Base-by-base conservation (phyloP, 2,329 filamentous ascomycete genomes). In the Xylaria sp. region DNA sequence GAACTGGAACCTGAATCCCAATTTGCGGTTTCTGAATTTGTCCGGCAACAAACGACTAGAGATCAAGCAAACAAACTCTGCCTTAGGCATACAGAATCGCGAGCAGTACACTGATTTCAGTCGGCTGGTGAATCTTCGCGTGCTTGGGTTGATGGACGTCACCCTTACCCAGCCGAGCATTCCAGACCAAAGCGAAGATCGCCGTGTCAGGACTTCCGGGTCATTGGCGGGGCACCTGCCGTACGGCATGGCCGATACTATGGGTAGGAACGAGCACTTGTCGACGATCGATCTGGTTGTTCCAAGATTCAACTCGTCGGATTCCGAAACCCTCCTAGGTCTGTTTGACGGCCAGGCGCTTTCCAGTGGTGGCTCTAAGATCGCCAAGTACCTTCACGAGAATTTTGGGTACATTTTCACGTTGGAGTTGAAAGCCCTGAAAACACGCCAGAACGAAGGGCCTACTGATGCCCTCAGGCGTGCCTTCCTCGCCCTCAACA, bases 1-100 rank as follows among this genome's bases (percentile, higher is more conserved):
- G 94, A 99, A 99, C 67, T 99, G 94, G 94, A 97, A 97, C 68
- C 90, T 94, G 80, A 99, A 99, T 67, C 91, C 90, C 44, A 95
- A 97, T 65, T 77, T 99, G 61, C 89, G 92, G 59, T 99, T 95
- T 68, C 86, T 99, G 59, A 99, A 97, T 68, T 80, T 99, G 67
- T 97, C 93, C 0, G 94, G 94, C 47, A 99, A 99, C 76, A 97
- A 96, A 72, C 87, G 93, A 46, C 76, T 99, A 29, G 94, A 99
- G 72, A 97, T 99, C 76, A 89, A 89, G 68, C 81, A 84, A 63
- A 84, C 83, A 21, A 77, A 81, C 7, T 84, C 83, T 44, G 79
- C 69, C 61, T 77, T 69, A 67, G 79, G 68, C 60, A 77, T 70
- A 66, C 81, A 71, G 70, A 89, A 78, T 76, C 85, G 69, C 75